Conservation (phyloP, 2,329 filamentous ascomycete species). For the Paracoccidioides lutzii region DNA sequence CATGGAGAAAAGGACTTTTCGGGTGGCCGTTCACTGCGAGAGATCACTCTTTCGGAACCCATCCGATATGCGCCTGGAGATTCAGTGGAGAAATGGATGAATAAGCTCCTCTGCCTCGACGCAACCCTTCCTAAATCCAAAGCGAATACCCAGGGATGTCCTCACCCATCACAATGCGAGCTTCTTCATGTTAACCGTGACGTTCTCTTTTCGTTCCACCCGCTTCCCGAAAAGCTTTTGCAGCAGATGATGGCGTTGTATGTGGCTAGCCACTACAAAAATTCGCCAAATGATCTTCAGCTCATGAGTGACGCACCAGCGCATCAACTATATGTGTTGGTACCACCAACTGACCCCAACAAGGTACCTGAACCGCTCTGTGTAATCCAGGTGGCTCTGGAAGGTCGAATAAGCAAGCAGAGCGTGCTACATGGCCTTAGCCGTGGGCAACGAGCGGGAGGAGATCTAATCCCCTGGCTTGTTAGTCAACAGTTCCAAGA, state of each 20-base stretch:
- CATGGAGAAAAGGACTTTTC: constrained; percentile 45
- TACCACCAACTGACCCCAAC: constrained; percentile 65
- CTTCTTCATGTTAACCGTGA: constrained; percentile 90
- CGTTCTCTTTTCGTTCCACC: constrained; percentile 95
- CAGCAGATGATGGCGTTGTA: constrained; percentile 98
- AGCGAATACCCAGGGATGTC: constrained; percentile 61
- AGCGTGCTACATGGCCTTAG: constrained; percentile 84
- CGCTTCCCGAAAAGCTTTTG: constrained; percentile 89
- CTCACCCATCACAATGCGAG: constrained; percentile 83
- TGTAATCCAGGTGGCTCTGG: constrained; percentile 84
- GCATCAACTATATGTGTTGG: constrained; percentile 89
- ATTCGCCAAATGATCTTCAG: constrained; percentile 94
- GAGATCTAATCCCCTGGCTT: constrained; percentile 93
- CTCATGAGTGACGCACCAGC: constrained; percentile 96
- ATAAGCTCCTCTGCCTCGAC: constrained; percentile 83
- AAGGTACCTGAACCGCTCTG: constrained; percentile 85
- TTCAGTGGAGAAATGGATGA: constrained; percentile 89
- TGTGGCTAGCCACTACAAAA: constrained; percentile 96
- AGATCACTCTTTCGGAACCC: constrained; percentile 85
- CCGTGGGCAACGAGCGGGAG: constrained; percentile 74
- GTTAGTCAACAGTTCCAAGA: constrained; percentile 98
- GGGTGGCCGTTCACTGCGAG: constrained; percentile 67
- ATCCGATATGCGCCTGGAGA: constrained; percentile 91
- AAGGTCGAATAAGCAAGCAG: constrained; percentile 86
- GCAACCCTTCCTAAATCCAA: constrained; percentile 73